phyloP scores from a whole-genome alignment of 2,329 filamentous ascomycete genomes.

The Chrysoporthe puriensis region DNA sequence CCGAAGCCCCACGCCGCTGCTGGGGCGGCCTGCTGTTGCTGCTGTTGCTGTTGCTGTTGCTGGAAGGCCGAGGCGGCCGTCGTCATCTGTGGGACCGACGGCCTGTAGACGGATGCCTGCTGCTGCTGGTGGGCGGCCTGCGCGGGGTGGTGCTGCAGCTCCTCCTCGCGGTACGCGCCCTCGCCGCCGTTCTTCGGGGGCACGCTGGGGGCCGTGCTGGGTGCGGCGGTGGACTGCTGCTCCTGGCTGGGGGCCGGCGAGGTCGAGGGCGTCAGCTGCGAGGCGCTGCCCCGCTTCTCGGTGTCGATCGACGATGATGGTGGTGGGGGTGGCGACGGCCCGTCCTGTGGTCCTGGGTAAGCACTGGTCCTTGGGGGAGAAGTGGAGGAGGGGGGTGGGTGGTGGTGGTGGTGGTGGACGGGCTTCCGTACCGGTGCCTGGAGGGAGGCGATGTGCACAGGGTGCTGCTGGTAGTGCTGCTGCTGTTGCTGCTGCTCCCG shows the following conservation, averaged over 20 bases:
- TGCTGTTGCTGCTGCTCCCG: neutral
- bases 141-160: conserved; percentile 10
- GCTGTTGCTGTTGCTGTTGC: conserved; percentile 9
- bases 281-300: conserved; percentile 12
- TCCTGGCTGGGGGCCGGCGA: conserved; percentile 22
- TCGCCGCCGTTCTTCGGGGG: conserved; percentile 23
- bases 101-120: conserved; percentile 27
- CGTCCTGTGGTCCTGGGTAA: conserved; percentile 19
- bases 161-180: neutral
- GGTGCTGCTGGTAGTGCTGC: conserved; percentile 11
- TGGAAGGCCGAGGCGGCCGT: conserved; percentile 4
- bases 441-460: conserved; percentile 28
- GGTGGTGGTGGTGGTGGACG: neutral
- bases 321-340: too few relatives aligned
- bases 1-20: conserved; percentile 21
- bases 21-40: conserved; percentile 19
- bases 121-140: neutral
- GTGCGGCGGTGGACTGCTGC: conserved; percentile 13
- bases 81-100: conserved; percentile 20
- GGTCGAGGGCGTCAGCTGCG: conserved; percentile 23
- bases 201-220: neutral
- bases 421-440: conserved; percentile 23
- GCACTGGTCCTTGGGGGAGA: conserved; percentile 18
- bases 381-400: neutral
- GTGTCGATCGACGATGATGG: conserved; percentile 9